These are phyloP conservation scores for Auriscalpium orientale DNA, from an alignment of 768 basidiomycete species.

Conservation along the genomic window DNA sequence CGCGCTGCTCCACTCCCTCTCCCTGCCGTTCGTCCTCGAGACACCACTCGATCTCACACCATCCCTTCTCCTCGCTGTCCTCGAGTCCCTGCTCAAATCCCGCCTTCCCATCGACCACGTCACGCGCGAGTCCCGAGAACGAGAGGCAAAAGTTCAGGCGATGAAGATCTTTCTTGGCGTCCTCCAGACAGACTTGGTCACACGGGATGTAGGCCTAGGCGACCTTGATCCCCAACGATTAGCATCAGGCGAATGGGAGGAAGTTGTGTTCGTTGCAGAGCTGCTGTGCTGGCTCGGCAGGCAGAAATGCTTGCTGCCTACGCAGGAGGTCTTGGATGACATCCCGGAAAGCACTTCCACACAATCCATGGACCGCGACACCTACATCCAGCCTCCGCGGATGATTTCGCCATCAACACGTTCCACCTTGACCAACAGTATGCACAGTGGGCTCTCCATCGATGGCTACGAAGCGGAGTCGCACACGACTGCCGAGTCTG, in stretches of 20 bases:
- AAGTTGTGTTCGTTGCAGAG: slow-evolving; percentile 57
- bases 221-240: slow-evolving; percentile 58
- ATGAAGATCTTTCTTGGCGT: slow-evolving; percentile 75
- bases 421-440: slow-evolving; percentile 29
- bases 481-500: slow-evolving; percentile 20
- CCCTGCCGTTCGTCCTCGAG: slow-evolving; percentile 26
- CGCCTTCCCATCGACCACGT: slow-evolving; percentile 42
- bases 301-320: slow-evolving; percentile 29
- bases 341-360: background rate
- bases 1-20: slow-evolving; percentile 21
- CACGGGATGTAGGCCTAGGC: slow-evolving; percentile 54
- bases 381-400: background rate
- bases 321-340: background rate
- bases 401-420: slow-evolving; percentile 21
- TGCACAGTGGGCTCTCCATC: slow-evolving; percentile 26
- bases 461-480: slow-evolving; percentile 28
- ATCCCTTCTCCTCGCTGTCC: slow-evolving; percentile 58
- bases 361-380: background rate
- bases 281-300: slow-evolving; percentile 65
- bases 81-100: slow-evolving; percentile 50
- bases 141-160: slow-evolving; percentile 42
- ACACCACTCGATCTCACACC: slow-evolving; percentile 55
- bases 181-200: slow-evolving; percentile 56
- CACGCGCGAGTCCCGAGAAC: slow-evolving; percentile 29
- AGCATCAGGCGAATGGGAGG: slow-evolving; percentile 57